phyloP scores from a whole-genome alignment of 2,329 filamentous ascomycete species.

The Fusarium zealandicum region DNA sequence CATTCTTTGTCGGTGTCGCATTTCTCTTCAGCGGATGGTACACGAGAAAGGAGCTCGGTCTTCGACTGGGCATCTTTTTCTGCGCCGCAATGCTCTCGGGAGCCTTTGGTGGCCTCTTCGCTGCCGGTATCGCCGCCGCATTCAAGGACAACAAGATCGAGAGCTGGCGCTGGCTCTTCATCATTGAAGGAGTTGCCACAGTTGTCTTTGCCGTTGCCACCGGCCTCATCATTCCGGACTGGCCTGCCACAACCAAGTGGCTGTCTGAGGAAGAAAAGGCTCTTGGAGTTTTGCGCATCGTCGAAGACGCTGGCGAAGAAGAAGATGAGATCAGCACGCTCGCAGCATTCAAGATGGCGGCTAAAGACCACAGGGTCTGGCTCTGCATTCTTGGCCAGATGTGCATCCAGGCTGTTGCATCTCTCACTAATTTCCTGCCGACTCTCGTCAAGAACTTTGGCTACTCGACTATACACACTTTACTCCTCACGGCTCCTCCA shows the following conservation, averaged over 20 bases:
- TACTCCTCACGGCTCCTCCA: constrained; percentile 42
- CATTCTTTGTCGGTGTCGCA: constrained; percentile 41
- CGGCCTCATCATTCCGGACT: constrained; percentile 17
- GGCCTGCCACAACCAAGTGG: constrained; percentile 22
- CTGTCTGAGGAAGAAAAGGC: constrained; percentile 16
- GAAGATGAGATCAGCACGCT: constrained; percentile 31
- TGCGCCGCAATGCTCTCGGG: constrained; percentile 46
- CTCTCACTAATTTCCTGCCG: constrained; percentile 45
- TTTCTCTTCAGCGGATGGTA: constrained; percentile 44
- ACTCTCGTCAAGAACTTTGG: constrained; percentile 43
- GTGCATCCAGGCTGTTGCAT: constrained; percentile 42
- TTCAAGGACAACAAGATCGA: constrained; percentile 21
- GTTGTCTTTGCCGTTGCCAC: constrained; percentile 14
- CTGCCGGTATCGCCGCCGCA: constrained; percentile 49
- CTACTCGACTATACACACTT: constrained; percentile 38
- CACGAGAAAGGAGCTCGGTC: constrained; percentile 37
- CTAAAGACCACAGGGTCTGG: constrained; percentile 39
- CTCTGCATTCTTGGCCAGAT: constrained; percentile 41
- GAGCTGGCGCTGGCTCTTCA: constrained; percentile 26
- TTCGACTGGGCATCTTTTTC: constrained; percentile 45
- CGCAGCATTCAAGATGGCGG: constrained; percentile 40
- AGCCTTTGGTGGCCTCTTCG: constrained; percentile 55
- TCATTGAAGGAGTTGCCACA: constrained; percentile 18
- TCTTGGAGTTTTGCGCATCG: constrained; percentile 11
- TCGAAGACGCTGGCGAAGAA: constrained; percentile 23